Evolutionary conservation across 306 rosid species (phyloP), one percentile per base, ranked within the genome.

Genomic region (Glycine latifolia): DNA sequence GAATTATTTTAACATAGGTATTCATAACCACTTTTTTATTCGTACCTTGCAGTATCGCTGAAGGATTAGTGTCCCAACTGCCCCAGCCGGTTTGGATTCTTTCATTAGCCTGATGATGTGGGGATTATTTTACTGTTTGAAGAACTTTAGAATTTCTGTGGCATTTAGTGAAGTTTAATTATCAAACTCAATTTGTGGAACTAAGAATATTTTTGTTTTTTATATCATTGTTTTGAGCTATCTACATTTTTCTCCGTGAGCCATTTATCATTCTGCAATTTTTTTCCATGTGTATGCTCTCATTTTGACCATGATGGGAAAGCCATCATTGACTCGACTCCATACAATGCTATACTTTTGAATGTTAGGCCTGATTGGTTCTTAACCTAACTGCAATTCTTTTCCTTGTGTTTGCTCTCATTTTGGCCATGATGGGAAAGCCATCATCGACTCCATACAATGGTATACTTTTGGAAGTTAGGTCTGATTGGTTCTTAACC

Each of bases 31-130:
- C 5, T 53, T 75, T 13, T 59, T 52, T 71, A 2, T 17, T 3
- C 20, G 1, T 47, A n/a, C 39, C 2, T 75, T 89, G 92, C 95
- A 94, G 97, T 92, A 94, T 80, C 96, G 96, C 63, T 92, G 69
- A 89, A 77, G 16, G 68, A 76, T n/a, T 31, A 16, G 20, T 46
- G 15, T 8, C 12, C 12, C 8, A 33, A 7, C 56, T 33, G 15
- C 33, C 53, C 52, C 60, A 3, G 53, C 46, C 3, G 44, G 12
- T 67, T 26, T 54, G 13, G 67, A 58, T 67, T 80, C 60, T 80
- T 77, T 80, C 75, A 26, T 17, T 11, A 76, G 67, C 48, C 31
- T 59, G 68, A 71, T 67, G 54, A 15, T 68, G 61, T n/a, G n/a
- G n/a, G n/a, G n/a, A n/a, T n/a, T n/a, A 60, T 15, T 12, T 76